A percentile compares a stretch with the other conserved stretches of the same genome.
These are phyloP conservation scores for Xylaria sp. DNA, from an alignment of 2,329 filamentous ascomycete species.

Conservation along the genomic window DNA sequence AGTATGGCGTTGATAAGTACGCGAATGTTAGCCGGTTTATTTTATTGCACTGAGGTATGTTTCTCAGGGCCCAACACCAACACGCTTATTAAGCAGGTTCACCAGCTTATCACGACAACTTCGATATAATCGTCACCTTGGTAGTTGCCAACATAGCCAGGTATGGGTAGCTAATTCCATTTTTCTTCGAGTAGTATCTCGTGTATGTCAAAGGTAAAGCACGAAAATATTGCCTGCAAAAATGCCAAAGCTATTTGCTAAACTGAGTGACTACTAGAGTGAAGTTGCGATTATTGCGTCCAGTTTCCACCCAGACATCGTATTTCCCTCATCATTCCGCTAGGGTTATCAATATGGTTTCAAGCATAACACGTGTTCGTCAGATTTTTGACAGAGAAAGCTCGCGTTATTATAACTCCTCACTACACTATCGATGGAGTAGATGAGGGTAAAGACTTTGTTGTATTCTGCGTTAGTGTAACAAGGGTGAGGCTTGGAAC, in stretches of 20 bases:
- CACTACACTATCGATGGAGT: not conserved
- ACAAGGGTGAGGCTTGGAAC: no score
- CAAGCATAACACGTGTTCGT: not conserved
- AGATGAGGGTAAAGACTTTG: not conserved
- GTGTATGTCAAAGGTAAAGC: not conserved
- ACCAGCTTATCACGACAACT: not conserved
- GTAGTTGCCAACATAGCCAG: not conserved
- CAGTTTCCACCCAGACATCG: not conserved
- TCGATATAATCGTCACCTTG: not conserved
- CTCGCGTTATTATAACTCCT: not conserved
- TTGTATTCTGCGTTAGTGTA: not conserved
- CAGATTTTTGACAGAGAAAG: not conserved
- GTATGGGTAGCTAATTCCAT: not conserved
- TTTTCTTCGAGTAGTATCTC: not conserved
- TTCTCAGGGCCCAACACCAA: not conserved
- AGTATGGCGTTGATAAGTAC: not conserved
- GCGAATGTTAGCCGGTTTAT: not conserved
- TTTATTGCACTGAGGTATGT: not conserved
- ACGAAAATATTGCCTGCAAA: not conserved
- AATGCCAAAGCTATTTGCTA: not conserved
- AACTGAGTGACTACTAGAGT: not conserved
- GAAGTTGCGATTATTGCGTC: not conserved
- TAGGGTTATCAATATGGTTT: not conserved
- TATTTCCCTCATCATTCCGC: not conserved
- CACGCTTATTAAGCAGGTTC: not conserved